Conservation (phyloP, 140 eudicot species). For the Erigeron philadelphicus region DNA sequence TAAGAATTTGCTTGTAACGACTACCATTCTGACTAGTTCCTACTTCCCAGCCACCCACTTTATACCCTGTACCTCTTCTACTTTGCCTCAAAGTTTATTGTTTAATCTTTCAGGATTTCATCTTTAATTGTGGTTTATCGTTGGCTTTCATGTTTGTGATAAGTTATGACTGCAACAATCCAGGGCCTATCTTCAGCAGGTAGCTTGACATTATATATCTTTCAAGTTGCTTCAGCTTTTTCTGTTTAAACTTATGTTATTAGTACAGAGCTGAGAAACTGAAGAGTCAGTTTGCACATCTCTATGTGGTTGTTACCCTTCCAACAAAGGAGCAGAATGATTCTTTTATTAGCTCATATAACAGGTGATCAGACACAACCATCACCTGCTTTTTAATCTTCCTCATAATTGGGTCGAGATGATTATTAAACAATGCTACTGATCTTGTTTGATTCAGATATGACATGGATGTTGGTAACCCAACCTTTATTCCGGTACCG, state of each 20-base stretch:
- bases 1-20: not conserved
- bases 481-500: conserved; percentile 66
- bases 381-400: conserved; percentile 6
- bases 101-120: conserved; percentile 61
- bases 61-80: conserved; percentile 11
- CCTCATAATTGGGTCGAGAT: conserved; percentile 12
- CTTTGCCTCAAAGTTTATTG: not conserved
- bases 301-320: conserved; percentile 76
- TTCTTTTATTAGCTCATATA: conserved; percentile 62
- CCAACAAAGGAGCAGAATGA: conserved; percentile 85
- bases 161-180: conserved; percentile 46
- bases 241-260: conserved; percentile 27
- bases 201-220: conserved; percentile 18
- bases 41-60: not conserved
- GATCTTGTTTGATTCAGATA: conserved; percentile 41
- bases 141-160: conserved; percentile 73
- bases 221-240: conserved; percentile 10
- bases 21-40: not conserved
- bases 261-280: conserved; percentile 63
- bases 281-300: conserved; percentile 79
- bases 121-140: conserved; percentile 82
- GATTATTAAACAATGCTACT: conserved; percentile 7
- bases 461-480: conserved; percentile 67
- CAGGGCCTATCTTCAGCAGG: conserved; percentile 58
- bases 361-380: conserved; percentile 46